phyloP scores from a whole-genome alignment of 352 stramenopile genomes.

The Globisporangium cylindrosporum region DNA sequence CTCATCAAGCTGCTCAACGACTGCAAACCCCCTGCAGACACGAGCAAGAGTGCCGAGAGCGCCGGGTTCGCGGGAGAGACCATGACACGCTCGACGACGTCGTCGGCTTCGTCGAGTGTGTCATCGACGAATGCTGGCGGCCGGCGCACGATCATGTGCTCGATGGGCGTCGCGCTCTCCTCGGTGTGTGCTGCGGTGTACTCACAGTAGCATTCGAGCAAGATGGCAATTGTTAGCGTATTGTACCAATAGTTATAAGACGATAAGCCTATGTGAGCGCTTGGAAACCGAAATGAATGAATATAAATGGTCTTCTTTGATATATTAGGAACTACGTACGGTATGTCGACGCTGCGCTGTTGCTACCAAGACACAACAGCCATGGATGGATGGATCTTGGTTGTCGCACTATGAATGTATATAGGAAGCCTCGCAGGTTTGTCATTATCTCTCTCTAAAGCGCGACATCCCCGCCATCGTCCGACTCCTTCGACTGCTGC shows the following conservation, averaged over 20 bases:
- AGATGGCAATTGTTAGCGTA: not conserved
- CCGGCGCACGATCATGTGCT: not conserved
- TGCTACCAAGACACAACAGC: no score
- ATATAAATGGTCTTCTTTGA: conserved; percentile 2
- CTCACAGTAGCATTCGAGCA: not conserved
- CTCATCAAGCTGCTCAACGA: not conserved
- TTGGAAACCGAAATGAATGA: not conserved
- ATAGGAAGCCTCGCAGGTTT: not conserved
- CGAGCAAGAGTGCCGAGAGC: not conserved
- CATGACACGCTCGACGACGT: not conserved
- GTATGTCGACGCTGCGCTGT: not conserved
- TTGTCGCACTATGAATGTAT: not conserved
- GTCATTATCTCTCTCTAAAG: not conserved
- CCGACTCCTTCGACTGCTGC: conserved; percentile 34
- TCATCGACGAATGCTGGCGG: no score
- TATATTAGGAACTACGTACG: not conserved
- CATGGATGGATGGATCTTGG: no score
- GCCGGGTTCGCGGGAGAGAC: not conserved
- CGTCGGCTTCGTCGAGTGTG: not conserved
- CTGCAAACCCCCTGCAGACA: not conserved
- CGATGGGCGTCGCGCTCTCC: not conserved
- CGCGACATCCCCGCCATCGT: not conserved
- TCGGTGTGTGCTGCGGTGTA: not conserved
- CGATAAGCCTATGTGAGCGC: not conserved
- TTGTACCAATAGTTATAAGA: not conserved